Percentiles rank a stretch among this genome's conserved stretches.
Conservation (phyloP, 768 basidiomycete genomes). For the Mycena metata region DNA sequence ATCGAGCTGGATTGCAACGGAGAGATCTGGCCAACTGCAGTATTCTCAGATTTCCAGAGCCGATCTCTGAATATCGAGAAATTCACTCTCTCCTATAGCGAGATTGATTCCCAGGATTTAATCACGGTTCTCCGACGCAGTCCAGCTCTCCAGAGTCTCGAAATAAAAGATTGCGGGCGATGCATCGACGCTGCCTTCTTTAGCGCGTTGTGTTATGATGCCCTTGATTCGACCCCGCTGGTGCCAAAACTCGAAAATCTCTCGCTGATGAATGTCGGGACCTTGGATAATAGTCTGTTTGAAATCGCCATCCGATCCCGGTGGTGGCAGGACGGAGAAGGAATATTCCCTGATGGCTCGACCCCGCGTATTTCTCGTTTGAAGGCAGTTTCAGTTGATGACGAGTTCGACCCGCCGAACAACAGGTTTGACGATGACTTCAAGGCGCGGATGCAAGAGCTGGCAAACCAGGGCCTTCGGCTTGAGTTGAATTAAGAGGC, state of each 20-base stretch:
- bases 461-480: neutral
- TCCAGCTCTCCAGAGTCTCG: constrained; percentile 4
- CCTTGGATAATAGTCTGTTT: neutral
- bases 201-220: constrained; percentile 1
- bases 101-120: neutral
- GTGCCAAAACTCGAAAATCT: constrained; percentile 8
- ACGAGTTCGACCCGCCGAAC: neutral
- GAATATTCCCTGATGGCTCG: neutral
- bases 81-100: neutral
- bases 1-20: neutral
- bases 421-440: neutral
- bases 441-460: neutral
- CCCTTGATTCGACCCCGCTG: neutral
- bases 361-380: constrained; percentile 4
- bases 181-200: constrained; percentile 7
- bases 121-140: neutral
- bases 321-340: constrained; percentile 11
- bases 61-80: constrained; percentile 19
- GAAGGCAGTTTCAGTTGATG: neutral
- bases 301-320: constrained; percentile 8
- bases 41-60: constrained; percentile 4
- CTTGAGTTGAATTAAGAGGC: neutral
- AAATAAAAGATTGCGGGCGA: neutral
- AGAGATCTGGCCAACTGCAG: neutral
- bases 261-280: neutral